Evolutionary conservation across 441 rosid species (phyloP).

Genomic region (Adansonia gregorii): DNA sequence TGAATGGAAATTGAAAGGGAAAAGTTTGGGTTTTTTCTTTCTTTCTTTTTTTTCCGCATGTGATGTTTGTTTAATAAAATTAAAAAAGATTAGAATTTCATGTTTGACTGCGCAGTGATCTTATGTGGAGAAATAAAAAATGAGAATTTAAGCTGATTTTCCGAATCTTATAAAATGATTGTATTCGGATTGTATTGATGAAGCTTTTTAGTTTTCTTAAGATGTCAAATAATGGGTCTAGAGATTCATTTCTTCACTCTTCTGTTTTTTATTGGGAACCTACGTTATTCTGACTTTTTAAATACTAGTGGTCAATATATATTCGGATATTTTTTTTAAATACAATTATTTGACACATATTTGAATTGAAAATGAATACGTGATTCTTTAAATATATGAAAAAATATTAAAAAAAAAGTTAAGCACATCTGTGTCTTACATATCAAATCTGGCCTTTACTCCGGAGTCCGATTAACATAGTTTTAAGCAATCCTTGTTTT

Average conservation of each 20-base stretch:
- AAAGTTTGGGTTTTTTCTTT: constrained; percentile 5
- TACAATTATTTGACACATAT: too few species aligned
- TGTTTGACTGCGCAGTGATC: constrained; percentile 16
- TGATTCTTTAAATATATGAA: too few species aligned
- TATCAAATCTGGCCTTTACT: too few species aligned
- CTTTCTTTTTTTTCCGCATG: constrained; percentile 13
- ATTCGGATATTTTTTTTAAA: too few species aligned
- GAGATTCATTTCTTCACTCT: background rate
- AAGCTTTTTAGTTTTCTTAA: background rate
- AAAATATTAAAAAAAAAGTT: too few species aligned
- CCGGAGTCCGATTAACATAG: too few species aligned
- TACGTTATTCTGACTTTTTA: too few species aligned
- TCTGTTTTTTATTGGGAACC: background rate
- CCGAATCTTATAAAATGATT: constrained; percentile 2
- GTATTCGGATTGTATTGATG: background rate
- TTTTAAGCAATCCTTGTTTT: background rate
- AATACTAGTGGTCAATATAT: too few species aligned
- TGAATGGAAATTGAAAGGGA: constrained; percentile 17
- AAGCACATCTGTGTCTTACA: too few species aligned
- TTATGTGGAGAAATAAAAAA: background rate
- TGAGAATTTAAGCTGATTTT: background rate
- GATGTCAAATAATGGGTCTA: background rate
- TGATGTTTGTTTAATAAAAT: background rate
- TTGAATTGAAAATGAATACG: too few species aligned
- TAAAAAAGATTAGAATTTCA: background rate